Percentiles rank a stretch among this genome's conserved stretches.
Evolutionary conservation across 140 eudicot genomes (phyloP).

Genomic region (Erigeron philadelphicus): DNA sequence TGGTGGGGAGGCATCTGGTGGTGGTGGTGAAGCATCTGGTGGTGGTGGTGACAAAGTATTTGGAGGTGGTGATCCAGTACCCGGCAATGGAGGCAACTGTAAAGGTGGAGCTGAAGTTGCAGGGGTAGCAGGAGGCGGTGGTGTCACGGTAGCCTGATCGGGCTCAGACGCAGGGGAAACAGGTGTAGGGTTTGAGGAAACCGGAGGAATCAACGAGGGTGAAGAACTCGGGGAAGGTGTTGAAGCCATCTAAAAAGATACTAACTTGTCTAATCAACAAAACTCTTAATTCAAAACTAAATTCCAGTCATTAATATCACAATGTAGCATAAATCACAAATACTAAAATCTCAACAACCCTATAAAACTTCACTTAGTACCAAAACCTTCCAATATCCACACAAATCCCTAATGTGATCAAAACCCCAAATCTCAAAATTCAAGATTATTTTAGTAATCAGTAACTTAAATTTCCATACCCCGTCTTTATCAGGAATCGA

Average conservation of each 20-base stretch:
- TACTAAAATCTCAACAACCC: constrained; percentile 15
- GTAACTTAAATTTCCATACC: constrained; percentile 22
- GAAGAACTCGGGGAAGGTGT: constrained; percentile 51
- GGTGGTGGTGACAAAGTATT: constrained; percentile 30
- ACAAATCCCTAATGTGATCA: background rate
- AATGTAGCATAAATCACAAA: constrained; percentile 27
- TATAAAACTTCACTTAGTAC: background rate
- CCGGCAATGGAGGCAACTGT: constrained; percentile 33
- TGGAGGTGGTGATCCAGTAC: constrained; percentile 32
- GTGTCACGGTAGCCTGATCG: constrained; percentile 33
- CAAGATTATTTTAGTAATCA: constrained; percentile 13
- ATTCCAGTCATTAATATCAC: constrained; percentile 25
- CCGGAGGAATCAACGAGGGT: constrained; percentile 30
- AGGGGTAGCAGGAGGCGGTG: constrained; percentile 33
- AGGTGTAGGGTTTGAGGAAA: constrained; percentile 23
- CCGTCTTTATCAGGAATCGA: constrained; percentile 11
- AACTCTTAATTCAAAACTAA: constrained; percentile 21
- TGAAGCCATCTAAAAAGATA: constrained; percentile 38
- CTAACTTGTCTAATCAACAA: constrained; percentile 13
- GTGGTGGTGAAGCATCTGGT: constrained; percentile 18
- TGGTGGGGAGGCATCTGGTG: constrained; percentile 27
- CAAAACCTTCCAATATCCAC: background rate
- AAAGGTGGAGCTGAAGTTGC: constrained; percentile 27
- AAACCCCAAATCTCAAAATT: constrained; percentile 16
- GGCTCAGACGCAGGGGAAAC: constrained; percentile 28